phyloP scores from a whole-genome alignment of 768 basidiomycete species.

The Daedaleopsis sinensis region DNA sequence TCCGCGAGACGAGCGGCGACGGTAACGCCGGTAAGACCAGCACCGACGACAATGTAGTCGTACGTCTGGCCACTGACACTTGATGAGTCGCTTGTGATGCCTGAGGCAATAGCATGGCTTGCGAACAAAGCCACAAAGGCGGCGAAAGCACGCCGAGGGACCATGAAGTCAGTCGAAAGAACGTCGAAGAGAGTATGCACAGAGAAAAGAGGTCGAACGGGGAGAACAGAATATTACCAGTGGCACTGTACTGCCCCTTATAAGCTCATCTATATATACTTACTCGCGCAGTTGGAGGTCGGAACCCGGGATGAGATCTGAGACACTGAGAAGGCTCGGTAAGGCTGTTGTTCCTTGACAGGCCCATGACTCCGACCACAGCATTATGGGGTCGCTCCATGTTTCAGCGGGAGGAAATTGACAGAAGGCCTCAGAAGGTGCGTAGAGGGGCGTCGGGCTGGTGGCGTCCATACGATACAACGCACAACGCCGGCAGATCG shows the following conservation, averaged over 20 bases:
- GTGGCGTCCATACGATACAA: too few species aligned
- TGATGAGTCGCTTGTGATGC: background rate
- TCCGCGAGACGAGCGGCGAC: constrained; percentile 19
- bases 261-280: background rate
- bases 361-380: too few species aligned
- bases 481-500: too few species aligned
- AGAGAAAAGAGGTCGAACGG: background rate
- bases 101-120: background rate
- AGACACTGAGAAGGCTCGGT: too few species aligned
- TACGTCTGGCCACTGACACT: constrained; percentile 3
- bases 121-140: background rate
- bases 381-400: too few species aligned
- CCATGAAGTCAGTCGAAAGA: background rate
- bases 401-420: too few species aligned
- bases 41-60: constrained; percentile 21
- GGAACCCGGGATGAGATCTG: background rate
- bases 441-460: too few species aligned
- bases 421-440: too few species aligned
- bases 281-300: background rate
- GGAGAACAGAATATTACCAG: too few species aligned
- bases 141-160: background rate
- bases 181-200: background rate
- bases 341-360: too few species aligned
- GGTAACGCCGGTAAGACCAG: constrained; percentile 7
- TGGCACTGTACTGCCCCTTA: too few species aligned